These are phyloP conservation scores for Phaeolepiota aurea DNA, from an alignment of 768 basidiomycete species.

Conservation along the genomic window DNA sequence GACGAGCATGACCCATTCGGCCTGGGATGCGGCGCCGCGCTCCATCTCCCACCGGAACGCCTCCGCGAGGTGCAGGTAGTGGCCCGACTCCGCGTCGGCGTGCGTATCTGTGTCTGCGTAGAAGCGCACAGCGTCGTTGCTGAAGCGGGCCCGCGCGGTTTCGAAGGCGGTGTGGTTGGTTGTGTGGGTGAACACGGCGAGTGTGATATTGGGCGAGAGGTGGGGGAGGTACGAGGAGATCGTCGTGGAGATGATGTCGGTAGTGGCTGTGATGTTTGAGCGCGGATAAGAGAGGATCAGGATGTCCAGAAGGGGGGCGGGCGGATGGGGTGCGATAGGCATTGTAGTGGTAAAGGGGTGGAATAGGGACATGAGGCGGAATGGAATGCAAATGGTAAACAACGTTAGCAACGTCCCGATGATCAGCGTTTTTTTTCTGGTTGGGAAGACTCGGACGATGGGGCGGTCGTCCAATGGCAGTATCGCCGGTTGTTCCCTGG, in stretches of 20 bases:
- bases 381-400: too few species aligned
- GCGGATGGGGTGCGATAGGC: slow-evolving; percentile 12
- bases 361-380: too few species aligned
- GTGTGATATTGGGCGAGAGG: slow-evolving; percentile 15
- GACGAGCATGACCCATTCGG: slow-evolving; percentile 34
- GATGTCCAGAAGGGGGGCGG: slow-evolving; percentile 26
- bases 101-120: slow-evolving; percentile 22
- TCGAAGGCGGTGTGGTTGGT: slow-evolving; percentile 21
- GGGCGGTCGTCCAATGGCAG: too few species aligned
- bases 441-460: too few species aligned
- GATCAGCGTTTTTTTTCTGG: too few species aligned
- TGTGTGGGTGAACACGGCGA: slow-evolving; percentile 33
- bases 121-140: slow-evolving; percentile 14
- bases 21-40: slow-evolving; percentile 8
- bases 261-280: slow-evolving; percentile 18
- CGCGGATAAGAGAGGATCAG: slow-evolving; percentile 30
- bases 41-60: slow-evolving; percentile 26
- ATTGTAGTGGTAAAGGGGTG: too few species aligned
- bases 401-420: too few species aligned
- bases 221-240: slow-evolving; percentile 28
- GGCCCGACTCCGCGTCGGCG: slow-evolving; percentile 16
- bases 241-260: slow-evolving; percentile 23
- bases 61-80: slow-evolving; percentile 32
- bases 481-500: too few species aligned
- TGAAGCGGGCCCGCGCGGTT: slow-evolving; percentile 14